Conservation (phyloP, 257 asterid species). For the Solanum raphanifolium region DNA sequence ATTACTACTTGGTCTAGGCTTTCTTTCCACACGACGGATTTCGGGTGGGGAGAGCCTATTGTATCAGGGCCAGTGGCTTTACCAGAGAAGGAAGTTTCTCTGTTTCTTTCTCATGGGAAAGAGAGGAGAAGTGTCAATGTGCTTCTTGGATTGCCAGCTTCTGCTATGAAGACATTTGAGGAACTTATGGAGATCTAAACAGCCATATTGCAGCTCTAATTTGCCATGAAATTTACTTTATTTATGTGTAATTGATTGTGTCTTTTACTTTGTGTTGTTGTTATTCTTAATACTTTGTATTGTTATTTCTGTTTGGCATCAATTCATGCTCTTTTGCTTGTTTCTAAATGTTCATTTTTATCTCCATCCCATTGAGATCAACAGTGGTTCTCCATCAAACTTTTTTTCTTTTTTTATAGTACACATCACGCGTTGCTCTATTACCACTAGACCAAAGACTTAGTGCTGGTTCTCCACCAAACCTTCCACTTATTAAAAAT, state of each 20-base stretch:
- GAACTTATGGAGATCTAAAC: constrained; percentile 34
- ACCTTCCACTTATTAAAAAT: neutral
- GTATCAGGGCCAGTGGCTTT: constrained; percentile 66
- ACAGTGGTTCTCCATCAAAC: neutral
- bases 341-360: neutral
- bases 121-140: constrained; percentile 69
- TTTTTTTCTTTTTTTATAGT: neutral
- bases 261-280: neutral
- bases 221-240: neutral
- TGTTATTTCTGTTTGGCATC: neutral
- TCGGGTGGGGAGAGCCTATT: constrained; percentile 85
- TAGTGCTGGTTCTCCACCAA: neutral
- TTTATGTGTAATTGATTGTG: neutral
- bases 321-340: constrained; percentile 1
- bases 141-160: constrained; percentile 78
- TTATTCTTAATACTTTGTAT: neutral
- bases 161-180: constrained; percentile 76
- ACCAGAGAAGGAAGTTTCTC: constrained; percentile 75
- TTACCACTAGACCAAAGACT: neutral
- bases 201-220: neutral
- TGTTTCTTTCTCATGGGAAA: constrained; percentile 72
- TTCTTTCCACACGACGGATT: constrained; percentile 71
- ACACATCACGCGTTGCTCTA: neutral
- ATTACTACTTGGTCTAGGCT: constrained; percentile 83
- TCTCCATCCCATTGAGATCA: neutral